Conservation (phyloP, 306 rosid species). For the Clitoria ternatea region DNA sequence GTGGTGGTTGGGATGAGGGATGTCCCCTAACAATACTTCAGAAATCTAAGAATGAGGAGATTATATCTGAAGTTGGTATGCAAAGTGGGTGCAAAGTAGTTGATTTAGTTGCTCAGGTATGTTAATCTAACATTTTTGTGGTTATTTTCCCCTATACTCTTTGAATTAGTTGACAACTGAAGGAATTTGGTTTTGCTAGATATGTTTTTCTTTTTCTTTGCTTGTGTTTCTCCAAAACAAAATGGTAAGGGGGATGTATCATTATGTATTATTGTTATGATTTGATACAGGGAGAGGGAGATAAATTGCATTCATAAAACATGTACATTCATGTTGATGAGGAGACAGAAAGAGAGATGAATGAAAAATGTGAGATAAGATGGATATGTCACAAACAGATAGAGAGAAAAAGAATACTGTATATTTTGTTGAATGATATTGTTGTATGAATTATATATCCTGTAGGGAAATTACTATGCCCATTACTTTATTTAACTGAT, state of each 20-base stretch:
- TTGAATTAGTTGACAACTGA: background rate
- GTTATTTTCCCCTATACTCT: background rate
- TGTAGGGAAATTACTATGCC: too few species aligned
- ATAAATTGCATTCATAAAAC: too few species aligned
- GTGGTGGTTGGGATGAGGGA: constrained; percentile 16
- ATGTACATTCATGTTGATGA: too few species aligned
- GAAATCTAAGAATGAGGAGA: background rate
- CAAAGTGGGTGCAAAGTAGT: background rate
- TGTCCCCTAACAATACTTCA: background rate
- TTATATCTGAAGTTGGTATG: background rate
- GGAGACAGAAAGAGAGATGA: too few species aligned
- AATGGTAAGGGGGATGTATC: background rate
- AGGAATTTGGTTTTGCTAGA: background rate
- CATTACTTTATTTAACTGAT: background rate
- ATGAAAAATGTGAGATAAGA: too few species aligned
- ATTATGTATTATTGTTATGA: too few species aligned
- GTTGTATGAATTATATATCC: too few species aligned
- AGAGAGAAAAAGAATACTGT: too few species aligned
- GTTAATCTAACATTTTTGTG: background rate
- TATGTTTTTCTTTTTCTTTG: background rate
- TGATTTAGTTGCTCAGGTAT: background rate
- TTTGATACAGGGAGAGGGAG: too few species aligned
- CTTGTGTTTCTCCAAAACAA: background rate
- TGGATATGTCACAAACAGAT: too few species aligned
- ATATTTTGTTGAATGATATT: too few species aligned